Evolutionary conservation across 2,329 filamentous ascomycete species (phyloP), one percentile per base, ranked within the genome.

Genomic region (Phialemoniopsis sp.): DNA sequence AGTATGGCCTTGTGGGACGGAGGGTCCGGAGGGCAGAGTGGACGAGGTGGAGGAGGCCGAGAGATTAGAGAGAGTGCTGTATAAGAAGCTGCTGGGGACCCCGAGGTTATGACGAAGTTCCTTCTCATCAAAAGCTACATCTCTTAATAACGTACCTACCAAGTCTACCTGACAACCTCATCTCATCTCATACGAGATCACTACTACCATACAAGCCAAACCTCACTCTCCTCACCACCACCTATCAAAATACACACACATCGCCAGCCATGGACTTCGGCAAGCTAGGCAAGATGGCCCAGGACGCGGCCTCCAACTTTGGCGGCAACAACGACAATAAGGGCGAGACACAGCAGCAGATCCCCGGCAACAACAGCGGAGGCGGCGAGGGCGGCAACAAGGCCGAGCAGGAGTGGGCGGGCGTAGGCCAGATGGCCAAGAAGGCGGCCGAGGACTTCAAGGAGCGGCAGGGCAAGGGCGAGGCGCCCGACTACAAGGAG

Each of bases 401-500:
- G 36, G 37, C 28, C 40, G n/a, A 13, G 29, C 14, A 34, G 8
- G 14, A 36, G 28, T 49, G 48, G 49, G 40, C 37, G 15, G 44
- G 41, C 13, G 47, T 51, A 30, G 49, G 47, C 44, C 16, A 33
- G 18, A 38, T 30, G 2, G 49, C 47, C 47, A 51, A 51, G 44
- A 32, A 49, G 42, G 49, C 45, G 40, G 46, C 30, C 38, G 32
- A 18, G 15, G 44, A 46, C 39, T 51, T 46, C 46, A 28, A 43
- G 41, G 41, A 43, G 36, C 29, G 26, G n/a, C 28, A 37, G 29
- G 30, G 56, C 4, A 60, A 62, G 58, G 58, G 57, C 15, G 52
- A 58, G 16, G 52, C 36, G 15, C 50, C 58, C 38, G 58, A 63
- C 40, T 57, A 50, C 43, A 41, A 40, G 32, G 53, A 57, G 40